Base-by-base conservation (phyloP, 2,329 filamentous ascomycete species). In the Sporothrix schenckii region DNA sequence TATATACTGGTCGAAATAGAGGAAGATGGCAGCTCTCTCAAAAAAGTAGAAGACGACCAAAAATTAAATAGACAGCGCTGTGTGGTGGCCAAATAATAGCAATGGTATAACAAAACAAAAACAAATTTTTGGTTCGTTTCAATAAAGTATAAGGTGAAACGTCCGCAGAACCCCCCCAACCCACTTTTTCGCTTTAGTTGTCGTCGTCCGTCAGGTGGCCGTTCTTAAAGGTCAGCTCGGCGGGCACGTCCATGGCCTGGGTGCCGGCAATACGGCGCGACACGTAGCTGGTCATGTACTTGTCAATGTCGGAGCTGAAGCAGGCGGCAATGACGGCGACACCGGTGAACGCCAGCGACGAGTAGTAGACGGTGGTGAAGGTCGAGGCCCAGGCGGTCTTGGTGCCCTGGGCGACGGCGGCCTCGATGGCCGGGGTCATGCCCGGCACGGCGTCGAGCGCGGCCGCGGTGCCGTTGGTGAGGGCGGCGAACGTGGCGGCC, bases 201-300 rank as follows among this genome's bases (percentile, higher is more conserved):
- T 80, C 70, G 79, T 77, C 63, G 65, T 72, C 65, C 58, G 66
- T 49, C 69, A 71, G 30, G 54, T 70, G 69, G 11, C 47, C 47
- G 47, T 70, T 52, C 50, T 66, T 71, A 14, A 72, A 68, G n/a
- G 70, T 72, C 44, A 53, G 68, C 68, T 72, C 68, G 7, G 11
- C 70, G 9, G 70, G 68, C 4, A 72, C 61, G 39, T 69, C 54
- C 71, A 69, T 71, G 30, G 71, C 71, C 53, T 58, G n/a, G 44
- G 71, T 72, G 54, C 71, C 71, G 27, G 30, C 66, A 21, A 72
- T 66, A 52, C 71, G 71, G 19, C 71, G 71, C 21, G 52, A 69
- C 14, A 72, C 71, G 21, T 69, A 72, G 69, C 70, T 52, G 60
- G 65, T 71, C 58, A 72, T n/a, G 58, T 69, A 47, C 16, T 49